Conservation (phyloP, 768 basidiomycete species). For the Amanita brunnescens region DNA sequence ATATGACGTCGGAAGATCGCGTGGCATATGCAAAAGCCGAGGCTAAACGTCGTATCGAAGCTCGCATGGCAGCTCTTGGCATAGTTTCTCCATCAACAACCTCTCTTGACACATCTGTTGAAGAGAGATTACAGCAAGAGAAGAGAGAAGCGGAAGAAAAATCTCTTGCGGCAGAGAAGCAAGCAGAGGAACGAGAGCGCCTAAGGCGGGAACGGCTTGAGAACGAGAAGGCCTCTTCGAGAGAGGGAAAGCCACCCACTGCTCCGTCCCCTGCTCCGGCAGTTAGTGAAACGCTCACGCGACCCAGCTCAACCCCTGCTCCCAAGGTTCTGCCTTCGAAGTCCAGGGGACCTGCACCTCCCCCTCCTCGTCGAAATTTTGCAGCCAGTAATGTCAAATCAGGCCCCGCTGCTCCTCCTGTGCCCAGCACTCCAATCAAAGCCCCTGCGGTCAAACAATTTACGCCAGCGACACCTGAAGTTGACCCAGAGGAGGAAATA, state of each 20-base stretch:
- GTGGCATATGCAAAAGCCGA: constrained; percentile 69
- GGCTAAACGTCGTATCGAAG: constrained; percentile 75
- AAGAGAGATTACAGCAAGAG: constrained; percentile 78
- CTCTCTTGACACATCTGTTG: constrained; percentile 69
- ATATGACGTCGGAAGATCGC: constrained; percentile 82
- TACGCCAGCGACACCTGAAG: constrained; percentile 27
- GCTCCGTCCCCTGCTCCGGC: constrained; percentile 18
- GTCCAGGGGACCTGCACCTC: constrained; percentile 24
- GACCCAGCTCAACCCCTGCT: constrained; percentile 25
- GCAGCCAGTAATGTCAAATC: constrained; percentile 21
- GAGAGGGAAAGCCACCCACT: constrained; percentile 34
- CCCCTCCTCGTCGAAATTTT: constrained; percentile 33
- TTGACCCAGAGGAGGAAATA: constrained; percentile 77
- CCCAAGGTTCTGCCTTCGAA: constrained; percentile 20
- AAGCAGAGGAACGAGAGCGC: constrained; percentile 73
- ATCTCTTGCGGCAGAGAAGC: constrained; percentile 64
- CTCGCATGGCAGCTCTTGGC: constrained; percentile 79
- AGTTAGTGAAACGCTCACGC: constrained; percentile 14
- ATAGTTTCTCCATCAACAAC: constrained; percentile 44
- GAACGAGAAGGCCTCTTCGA: constrained; percentile 59
- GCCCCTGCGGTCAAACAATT: constrained; percentile 19
- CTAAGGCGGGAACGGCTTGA: constrained; percentile 66
- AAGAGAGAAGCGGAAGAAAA: constrained; percentile 90
- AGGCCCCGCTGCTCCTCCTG: constrained; percentile 14
- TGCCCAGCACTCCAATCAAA: constrained; percentile 8